Evolutionary conservation across 2,329 filamentous ascomycete genomes (phyloP), one percentile per base, ranked within the genome.

Genomic region (Aureobasidium sp.): DNA sequence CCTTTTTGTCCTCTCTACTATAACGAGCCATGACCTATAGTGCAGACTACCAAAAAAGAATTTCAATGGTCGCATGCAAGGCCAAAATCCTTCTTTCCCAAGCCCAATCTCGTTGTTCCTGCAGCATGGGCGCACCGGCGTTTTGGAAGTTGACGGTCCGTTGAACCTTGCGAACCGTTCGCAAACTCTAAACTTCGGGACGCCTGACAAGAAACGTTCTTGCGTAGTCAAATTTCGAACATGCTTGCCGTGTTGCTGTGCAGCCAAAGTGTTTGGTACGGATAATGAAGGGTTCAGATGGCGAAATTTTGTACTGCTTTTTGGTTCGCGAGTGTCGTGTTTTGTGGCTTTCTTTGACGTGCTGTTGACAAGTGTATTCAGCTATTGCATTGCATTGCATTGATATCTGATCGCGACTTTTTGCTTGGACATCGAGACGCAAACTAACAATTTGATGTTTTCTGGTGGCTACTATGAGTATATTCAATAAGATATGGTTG

Each of bases 171-270:
- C 31, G 31, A 17, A 39, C 22, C 14, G 25, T 25, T 2, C 11
- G 9, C 52, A 45, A 57, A 57, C 34, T 57, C n/a, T 57, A 57
- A 57, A 57, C 29, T 48, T 27, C 29, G 41, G 53, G 42, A 58
- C 55, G 55, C 55, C 55, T 58, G 55, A 58, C 55, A 58, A 58
- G 55, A 45, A 57, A 57, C 53, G 53, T 45, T 57, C 37, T 57
- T 57, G 41, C 53, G 53, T 55, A 17, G 27, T 45, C 41, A 39
- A 39, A 42, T 45, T 45, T 57, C 39, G n/a, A 44, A 11, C 29
- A 20, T 29, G 27, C 37, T 17, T 31, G 45, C 25, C 45, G 45
- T 48, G 39, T 57, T 36, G 53, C 41, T 44, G 27, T 5, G 53
- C 41, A 29, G 9, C 22, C 22, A 11, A 12, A 31, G 14, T 57